Evolutionary conservation across 768 basidiomycete genomes (phyloP).

Genomic region (Amanita molliuscula): DNA sequence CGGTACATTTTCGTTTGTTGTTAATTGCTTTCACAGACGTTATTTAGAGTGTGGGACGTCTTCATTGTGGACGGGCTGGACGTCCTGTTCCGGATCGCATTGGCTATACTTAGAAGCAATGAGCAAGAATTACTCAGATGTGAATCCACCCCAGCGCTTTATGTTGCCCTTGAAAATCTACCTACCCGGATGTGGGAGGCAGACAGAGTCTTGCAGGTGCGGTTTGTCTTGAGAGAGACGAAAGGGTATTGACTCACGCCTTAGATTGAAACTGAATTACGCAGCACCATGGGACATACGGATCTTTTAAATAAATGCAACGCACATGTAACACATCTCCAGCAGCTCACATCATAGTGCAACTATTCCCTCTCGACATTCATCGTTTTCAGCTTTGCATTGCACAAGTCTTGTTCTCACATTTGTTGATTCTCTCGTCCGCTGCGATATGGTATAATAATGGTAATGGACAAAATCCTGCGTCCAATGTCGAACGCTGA

Average conservation of each 20-base stretch:
- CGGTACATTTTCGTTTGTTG: slow-evolving; percentile 1
- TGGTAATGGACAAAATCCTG: too few species aligned
- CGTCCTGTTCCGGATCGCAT: slow-evolving; percentile 81
- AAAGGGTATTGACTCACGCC: not conserved
- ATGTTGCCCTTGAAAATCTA: slow-evolving; percentile 79
- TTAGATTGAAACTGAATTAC: slow-evolving; percentile 50
- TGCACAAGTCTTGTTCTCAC: too few species aligned
- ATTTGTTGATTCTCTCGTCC: too few species aligned
- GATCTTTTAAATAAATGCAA: slow-evolving; percentile 49
- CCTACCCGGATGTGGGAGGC: slow-evolving; percentile 93
- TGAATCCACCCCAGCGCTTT: slow-evolving; percentile 81
- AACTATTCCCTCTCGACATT: not conserved
- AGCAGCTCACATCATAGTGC: slow-evolving; percentile 2
- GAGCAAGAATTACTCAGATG: slow-evolving; percentile 78
- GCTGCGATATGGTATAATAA: too few species aligned
- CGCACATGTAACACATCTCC: slow-evolving; percentile 36
- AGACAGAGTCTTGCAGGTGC: slow-evolving; percentile 81
- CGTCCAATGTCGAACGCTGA: too few species aligned
- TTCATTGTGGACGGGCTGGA: slow-evolving; percentile 91
- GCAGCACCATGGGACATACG: slow-evolving; percentile 36
- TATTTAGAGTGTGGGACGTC: slow-evolving; percentile 95
- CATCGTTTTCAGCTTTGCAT: not conserved
- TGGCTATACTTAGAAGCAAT: slow-evolving; percentile 77
- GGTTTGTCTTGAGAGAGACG: slow-evolving; percentile 12
- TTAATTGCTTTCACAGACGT: slow-evolving; percentile 42